Percentiles rank a stretch among this genome's conserved stretches.
phyloP scores from a whole-genome alignment of 306 rosid genomes.

The Neltuma alba region DNA sequence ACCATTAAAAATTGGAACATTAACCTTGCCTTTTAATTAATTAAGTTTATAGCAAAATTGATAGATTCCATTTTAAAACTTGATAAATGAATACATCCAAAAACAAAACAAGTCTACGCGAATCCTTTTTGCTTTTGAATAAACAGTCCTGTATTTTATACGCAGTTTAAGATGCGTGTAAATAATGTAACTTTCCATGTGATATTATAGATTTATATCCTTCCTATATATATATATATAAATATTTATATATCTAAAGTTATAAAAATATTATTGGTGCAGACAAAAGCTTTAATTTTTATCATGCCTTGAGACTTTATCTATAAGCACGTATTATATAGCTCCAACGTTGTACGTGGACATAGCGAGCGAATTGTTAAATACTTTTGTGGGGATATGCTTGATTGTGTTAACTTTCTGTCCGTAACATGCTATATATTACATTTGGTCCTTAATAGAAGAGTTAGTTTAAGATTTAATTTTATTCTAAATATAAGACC shows the following conservation, averaged over 20 bases:
- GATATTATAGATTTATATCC: background rate
- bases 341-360: constrained; percentile 1
- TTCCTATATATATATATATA: no score
- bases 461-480: no score
- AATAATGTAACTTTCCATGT: background rate
- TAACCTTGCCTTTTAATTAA: background rate
- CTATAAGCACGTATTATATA: background rate
- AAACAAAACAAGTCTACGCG: background rate
- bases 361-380: background rate
- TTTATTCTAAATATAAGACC: no score
- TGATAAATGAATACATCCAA: background rate
- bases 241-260: no score
- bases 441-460: no score
- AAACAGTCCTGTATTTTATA: background rate
- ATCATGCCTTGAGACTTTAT: background rate
- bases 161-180: background rate
- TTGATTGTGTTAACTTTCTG: background rate
- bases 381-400: background rate
- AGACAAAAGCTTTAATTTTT: background rate
- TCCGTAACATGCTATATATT: no score
- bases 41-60: background rate
- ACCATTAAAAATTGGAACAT: background rate
- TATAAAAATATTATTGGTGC: no score
- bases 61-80: background rate
- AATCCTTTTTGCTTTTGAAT: background rate